phyloP scores from a whole-genome alignment of 495 filamentous ascomycete species.

The Penicillium dipodomyicola region DNA sequence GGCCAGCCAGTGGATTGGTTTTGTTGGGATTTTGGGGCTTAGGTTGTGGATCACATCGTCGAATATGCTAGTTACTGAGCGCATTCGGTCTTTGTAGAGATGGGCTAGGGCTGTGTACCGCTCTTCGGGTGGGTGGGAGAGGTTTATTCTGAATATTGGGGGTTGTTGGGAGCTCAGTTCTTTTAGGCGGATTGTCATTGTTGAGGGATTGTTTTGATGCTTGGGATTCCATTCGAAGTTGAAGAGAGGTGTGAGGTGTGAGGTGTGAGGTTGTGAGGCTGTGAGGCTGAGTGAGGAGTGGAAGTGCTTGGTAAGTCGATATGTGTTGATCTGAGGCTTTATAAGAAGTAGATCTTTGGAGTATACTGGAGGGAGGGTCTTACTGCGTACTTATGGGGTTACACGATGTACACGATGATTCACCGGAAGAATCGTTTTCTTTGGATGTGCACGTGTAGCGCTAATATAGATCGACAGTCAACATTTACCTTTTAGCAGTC shows the following conservation, averaged over 20 bases:
- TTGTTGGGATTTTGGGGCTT: slow-evolving; percentile 24
- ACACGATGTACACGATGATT: slow-evolving; percentile 2
- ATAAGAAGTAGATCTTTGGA: background rate
- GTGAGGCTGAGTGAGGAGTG: background rate
- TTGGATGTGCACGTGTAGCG: background rate
- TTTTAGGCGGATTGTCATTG: background rate
- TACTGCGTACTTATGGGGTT: background rate
- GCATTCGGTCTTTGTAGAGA: slow-evolving; percentile 43
- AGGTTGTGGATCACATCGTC: slow-evolving; percentile 39
- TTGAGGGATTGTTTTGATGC: background rate
- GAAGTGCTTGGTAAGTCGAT: background rate
- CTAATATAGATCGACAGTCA: background rate
- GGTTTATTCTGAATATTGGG: slow-evolving; percentile 54
- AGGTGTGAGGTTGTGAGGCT: no score
- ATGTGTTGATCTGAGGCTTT: background rate
- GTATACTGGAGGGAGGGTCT: background rate
- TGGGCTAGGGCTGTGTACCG: slow-evolving; percentile 52
- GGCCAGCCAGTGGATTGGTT: slow-evolving; percentile 37
- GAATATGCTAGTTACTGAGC: slow-evolving; percentile 46
- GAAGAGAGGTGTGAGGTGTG: background rate
- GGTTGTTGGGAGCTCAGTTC: slow-evolving; percentile 13
- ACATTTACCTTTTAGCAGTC: background rate
- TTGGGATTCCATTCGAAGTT: background rate
- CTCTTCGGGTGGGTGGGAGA: slow-evolving; percentile 54
- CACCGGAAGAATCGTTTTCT: background rate